Evolutionary conservation across 176 grass and related monocot species (phyloP), one percentile per base, ranked within the genome.

Genomic region (Thalia dealbata): DNA sequence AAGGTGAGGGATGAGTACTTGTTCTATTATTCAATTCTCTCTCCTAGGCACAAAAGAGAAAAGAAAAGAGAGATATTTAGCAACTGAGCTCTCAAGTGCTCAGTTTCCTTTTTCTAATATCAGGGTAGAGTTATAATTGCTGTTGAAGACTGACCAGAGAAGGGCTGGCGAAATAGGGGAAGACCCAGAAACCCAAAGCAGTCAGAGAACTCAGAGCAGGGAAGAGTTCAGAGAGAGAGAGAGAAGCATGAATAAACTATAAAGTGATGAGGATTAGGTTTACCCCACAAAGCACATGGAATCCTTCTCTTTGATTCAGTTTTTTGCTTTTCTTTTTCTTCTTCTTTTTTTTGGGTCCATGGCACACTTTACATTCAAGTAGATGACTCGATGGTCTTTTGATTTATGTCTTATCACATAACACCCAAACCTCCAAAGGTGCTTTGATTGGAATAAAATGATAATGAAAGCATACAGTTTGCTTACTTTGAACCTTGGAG

Each of bases 251-350:
- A 65, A 26, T 24, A 58, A 73, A 58, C 30, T 22, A 52, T 14
- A 56, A 69, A 51, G 28, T 69, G 10, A 56, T 73, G 29, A 38
- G 8, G 64, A 58, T 78, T 11, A 70, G 38, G 8, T 78, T 71
- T 24, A 67, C 7, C 46, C 70, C 48, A 54, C 70, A 71, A 51
- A 38, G 44, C 45, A 72, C 70, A 72, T 16, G 70, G 70, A 72
- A 72, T 72, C 70, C 70, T 12, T 52, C 45, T 72, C 24, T 72
- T 72, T 72, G 70, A 72, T 72, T 72, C 70, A 72, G 25, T 54
- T 54, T 72, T 72, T 52, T 51, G 1, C 42, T 72, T 72, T 54
- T 28, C 21, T 54, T 54, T 72, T 72, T 35, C 48, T 72, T 54
- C 70, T 72, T 55, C 30, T 54, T 68, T 67, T 68, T 18, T 68